These are phyloP conservation scores for Alternaria sp. DNA, from an alignment of 2,329 filamentous ascomycete species.

Conservation along the genomic window DNA sequence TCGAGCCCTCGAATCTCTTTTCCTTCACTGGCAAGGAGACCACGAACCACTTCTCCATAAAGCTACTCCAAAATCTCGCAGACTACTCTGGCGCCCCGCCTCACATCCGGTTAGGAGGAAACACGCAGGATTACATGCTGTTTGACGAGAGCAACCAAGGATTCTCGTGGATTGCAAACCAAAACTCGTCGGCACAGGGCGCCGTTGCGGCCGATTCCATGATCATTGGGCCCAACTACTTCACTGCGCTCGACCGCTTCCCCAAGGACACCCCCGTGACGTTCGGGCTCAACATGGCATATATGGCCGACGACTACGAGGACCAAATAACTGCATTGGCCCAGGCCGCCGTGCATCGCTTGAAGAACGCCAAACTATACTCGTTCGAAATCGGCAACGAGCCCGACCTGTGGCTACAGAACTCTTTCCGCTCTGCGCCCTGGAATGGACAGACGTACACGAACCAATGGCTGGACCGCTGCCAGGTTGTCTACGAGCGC, in stretches of 20 bases:
- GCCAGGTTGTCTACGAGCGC: conserved; percentile 55
- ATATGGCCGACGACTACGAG: conserved; percentile 56
- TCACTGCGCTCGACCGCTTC: conserved; percentile 59
- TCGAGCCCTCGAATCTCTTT: conserved; percentile 63
- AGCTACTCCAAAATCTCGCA: conserved; percentile 60
- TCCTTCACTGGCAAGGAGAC: conserved; percentile 58
- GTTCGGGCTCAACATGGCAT: conserved; percentile 61
- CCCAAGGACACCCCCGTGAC: conserved; percentile 61
- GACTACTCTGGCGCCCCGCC: conserved; percentile 60
- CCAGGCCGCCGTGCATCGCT: conserved; percentile 47
- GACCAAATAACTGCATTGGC: conserved; percentile 57
- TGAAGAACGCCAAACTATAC: conserved; percentile 52
- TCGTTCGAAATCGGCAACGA: conserved; percentile 58
- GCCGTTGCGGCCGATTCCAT: conserved; percentile 55
- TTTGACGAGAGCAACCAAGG: conserved; percentile 51
- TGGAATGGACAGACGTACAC: conserved; percentile 59
- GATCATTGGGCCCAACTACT: conserved; percentile 59
- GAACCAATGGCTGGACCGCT: conserved; percentile 58
- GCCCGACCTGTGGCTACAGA: conserved; percentile 55
- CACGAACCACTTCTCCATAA: conserved; percentile 57
- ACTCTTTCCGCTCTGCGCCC: conserved; percentile 55
- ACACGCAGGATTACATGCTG: conserved; percentile 62
- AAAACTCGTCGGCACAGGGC: conserved; percentile 53
- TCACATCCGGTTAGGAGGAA: conserved; percentile 61
- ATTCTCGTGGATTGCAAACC: conserved; percentile 53